Conservation (phyloP, 2,329 filamentous ascomycete species). For the Diaporthe sp. region DNA sequence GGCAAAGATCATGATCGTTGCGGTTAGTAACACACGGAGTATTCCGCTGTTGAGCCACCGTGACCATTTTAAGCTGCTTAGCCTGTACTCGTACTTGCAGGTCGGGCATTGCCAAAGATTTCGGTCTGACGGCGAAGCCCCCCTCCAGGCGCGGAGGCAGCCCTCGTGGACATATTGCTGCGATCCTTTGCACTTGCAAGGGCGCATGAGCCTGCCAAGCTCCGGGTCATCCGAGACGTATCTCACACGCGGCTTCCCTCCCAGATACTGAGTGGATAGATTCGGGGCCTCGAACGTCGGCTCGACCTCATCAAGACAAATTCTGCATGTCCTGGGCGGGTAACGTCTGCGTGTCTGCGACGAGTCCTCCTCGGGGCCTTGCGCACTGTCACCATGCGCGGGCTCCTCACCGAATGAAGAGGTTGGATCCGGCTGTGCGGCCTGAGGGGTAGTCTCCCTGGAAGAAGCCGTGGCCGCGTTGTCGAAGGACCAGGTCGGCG, state of each 20-base stretch:
- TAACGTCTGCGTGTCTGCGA: constrained; percentile 60
- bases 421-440: constrained; percentile 1
- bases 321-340: constrained; percentile 82
- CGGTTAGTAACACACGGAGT: constrained; percentile 77
- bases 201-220: constrained; percentile 83
- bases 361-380: constrained; percentile 37
- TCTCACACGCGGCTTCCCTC: constrained; percentile 44
- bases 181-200: constrained; percentile 93
- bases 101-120: constrained; percentile 92
- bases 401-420: constrained; percentile 7
- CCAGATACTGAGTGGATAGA: constrained; percentile 47
- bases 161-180: constrained; percentile 95
- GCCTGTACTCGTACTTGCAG: constrained; percentile 83
- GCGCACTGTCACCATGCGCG: constrained; percentile 20
- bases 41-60: constrained; percentile 73
- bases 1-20: constrained; percentile 74
- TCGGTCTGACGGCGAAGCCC: constrained; percentile 73
- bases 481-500: constrained; percentile 29
- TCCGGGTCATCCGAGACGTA: constrained; percentile 82
- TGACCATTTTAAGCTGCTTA: constrained; percentile 82
- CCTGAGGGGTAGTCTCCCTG: constrained; percentile 1
- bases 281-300: constrained; percentile 56
- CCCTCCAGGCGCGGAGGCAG: constrained; percentile 86
- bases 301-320: constrained; percentile 80
- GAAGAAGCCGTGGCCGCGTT: not conserved